These are phyloP conservation scores for Boletus vinaceobasis DNA, from an alignment of 768 basidiomycete genomes.

Conservation along the genomic window DNA sequence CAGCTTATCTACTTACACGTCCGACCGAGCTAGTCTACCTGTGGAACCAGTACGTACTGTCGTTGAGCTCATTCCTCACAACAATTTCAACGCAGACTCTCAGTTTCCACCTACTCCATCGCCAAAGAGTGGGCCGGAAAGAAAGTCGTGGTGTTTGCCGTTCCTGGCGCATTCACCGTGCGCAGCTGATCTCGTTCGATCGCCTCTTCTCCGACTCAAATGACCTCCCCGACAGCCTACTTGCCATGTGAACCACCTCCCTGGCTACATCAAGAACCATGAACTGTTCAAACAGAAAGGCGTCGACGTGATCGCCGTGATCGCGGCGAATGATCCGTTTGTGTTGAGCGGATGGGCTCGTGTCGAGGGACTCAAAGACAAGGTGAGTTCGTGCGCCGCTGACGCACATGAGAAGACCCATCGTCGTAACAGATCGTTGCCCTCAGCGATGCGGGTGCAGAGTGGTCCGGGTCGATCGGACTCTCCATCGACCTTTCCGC, in stretches of 20 bases:
- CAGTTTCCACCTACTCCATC: slow-evolving; percentile 52
- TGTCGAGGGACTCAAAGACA: slow-evolving; percentile 60
- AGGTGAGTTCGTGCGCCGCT: slow-evolving; percentile 40
- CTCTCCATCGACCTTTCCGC: slow-evolving; percentile 51
- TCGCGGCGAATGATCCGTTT: slow-evolving; percentile 60
- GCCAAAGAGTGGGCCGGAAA: slow-evolving; percentile 72
- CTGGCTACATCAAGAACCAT: slow-evolving; percentile 44
- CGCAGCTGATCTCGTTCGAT: slow-evolving; percentile 19
- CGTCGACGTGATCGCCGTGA: slow-evolving; percentile 48
- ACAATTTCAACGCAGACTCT: not conserved
- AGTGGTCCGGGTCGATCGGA: slow-evolving; percentile 56
- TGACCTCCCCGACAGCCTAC: slow-evolving; percentile 30
- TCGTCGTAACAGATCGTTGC: slow-evolving; percentile 46
- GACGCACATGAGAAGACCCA: slow-evolving; percentile 16
- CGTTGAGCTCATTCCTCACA: not conserved
- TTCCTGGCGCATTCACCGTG: slow-evolving; percentile 81
- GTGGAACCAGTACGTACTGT: slow-evolving; percentile 58
- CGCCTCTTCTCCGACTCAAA: not conserved
- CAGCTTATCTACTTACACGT: slow-evolving; percentile 5
- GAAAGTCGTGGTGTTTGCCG: slow-evolving; percentile 74
- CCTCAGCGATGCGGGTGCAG: slow-evolving; percentile 52
- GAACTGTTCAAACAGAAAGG: slow-evolving; percentile 52
- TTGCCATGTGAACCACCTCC: slow-evolving; percentile 43
- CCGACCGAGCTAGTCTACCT: slow-evolving; percentile 44
- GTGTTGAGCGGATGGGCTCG: slow-evolving; percentile 62